These are phyloP conservation scores for Ogataea nitratoaversa DNA, from an alignment of 805 yeast genomes.

Conservation along the genomic window DNA sequence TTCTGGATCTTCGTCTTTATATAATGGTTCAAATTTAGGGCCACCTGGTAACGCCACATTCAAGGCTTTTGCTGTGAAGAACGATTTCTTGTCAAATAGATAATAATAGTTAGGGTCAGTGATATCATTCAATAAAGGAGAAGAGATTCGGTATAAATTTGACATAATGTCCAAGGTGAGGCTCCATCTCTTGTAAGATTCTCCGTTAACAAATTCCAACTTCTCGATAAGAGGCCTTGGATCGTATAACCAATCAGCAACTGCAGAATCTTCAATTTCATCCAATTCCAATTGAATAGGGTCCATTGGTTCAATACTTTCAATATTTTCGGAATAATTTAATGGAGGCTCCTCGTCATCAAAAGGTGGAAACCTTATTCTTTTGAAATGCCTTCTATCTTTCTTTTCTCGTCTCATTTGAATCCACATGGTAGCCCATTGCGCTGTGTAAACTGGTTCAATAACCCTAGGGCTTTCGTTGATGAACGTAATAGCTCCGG, in stretches of 20 bases:
- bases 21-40: conserved; percentile 88
- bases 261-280: conserved; percentile 53
- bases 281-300: conserved; percentile 66
- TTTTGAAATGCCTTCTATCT: conserved; percentile 81
- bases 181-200: conserved; percentile 71
- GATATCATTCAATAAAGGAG: conserved; percentile 63
- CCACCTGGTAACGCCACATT: conserved; percentile 91
- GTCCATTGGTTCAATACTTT: conserved; percentile 68
- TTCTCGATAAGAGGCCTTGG: conserved; percentile 66
- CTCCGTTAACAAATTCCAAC: conserved; percentile 57
- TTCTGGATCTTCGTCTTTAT: conserved; percentile 58
- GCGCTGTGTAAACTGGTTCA: conserved; percentile 87
- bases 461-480: conserved; percentile 89
- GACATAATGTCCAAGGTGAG: conserved; percentile 60
- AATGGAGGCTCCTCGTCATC: conserved; percentile 97
- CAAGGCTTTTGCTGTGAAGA: conserved; percentile 87
- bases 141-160: conserved; percentile 58
- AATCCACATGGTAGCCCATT: conserved; percentile 93
- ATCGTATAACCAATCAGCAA: conserved; percentile 79
- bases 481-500: conserved; percentile 95
- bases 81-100: conserved; percentile 73
- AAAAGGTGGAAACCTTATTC: conserved; percentile 93
- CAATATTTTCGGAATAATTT: conserved; percentile 74
- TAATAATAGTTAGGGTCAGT: conserved; percentile 58
- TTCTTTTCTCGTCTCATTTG: conserved; percentile 93